These are phyloP conservation scores for Effrenium voratum DNA, from an alignment of 73 alveolate species.

Conservation along the genomic window DNA sequence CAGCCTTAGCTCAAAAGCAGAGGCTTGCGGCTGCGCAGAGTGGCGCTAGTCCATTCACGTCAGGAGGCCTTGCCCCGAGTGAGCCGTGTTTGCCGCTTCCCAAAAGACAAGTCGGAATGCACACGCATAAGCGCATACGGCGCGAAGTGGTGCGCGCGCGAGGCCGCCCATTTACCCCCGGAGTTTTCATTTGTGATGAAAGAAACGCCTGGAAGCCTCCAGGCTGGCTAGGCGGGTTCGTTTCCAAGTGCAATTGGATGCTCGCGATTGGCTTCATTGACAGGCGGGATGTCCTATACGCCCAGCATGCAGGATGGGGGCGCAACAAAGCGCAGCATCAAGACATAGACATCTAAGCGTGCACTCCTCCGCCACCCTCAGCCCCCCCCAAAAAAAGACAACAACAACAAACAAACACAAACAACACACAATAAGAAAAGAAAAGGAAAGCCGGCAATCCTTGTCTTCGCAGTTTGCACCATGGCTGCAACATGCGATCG, in stretches of 20 bases:
- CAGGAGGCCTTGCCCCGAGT: slow-evolving; percentile 50
- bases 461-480: too few relatives aligned
- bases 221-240: neutral
- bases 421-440: too few relatives aligned
- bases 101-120: neutral
- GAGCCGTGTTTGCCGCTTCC: neutral
- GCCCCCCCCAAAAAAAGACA: too few relatives aligned
- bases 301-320: slow-evolving; percentile 5
- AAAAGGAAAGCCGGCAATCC: too few relatives aligned
- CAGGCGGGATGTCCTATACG: slow-evolving; percentile 12
- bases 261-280: neutral
- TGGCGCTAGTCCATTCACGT: slow-evolving; percentile 63
- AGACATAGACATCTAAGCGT: too few relatives aligned
- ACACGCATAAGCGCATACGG: neutral
- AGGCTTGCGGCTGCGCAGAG: slow-evolving; percentile 39
- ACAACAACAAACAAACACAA: too few relatives aligned
- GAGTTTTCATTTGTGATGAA: slow-evolving; percentile 76
- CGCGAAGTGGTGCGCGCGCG: neutral
- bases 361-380: too few relatives aligned
- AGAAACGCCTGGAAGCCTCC: slow-evolving; percentile 73
- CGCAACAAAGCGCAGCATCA: neutral
- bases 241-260: neutral
- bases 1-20: slow-evolving; percentile 76
- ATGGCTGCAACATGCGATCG: slow-evolving; percentile 9
- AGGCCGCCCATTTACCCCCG: slow-evolving; percentile 77